Evolutionary conservation across 768 basidiomycete species (phyloP).

Genomic region (Agaricus blazei): DNA sequence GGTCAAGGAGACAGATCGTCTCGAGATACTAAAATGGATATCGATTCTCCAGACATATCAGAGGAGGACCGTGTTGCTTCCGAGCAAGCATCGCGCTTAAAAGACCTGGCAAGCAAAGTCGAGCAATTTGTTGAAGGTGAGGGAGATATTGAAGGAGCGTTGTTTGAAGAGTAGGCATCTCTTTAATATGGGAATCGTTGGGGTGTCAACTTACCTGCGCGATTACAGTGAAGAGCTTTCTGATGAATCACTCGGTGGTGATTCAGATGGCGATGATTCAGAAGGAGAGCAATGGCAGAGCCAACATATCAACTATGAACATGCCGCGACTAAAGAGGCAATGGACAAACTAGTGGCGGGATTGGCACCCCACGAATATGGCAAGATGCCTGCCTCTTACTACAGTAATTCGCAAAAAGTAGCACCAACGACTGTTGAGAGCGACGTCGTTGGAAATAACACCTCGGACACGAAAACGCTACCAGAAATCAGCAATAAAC

Average conservation of each 20-base stretch:
- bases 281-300: slow-evolving; percentile 25
- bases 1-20: slow-evolving; percentile 14
- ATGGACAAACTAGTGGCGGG: slow-evolving; percentile 82
- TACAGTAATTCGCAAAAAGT: slow-evolving; percentile 67
- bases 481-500: slow-evolving; percentile 27
- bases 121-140: slow-evolving; percentile 87
- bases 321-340: slow-evolving; percentile 21
- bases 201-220: neutral
- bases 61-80: slow-evolving; percentile 49
- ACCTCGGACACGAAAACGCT: slow-evolving; percentile 8
- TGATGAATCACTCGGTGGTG: slow-evolving; percentile 58
- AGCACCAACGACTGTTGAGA: slow-evolving; percentile 38
- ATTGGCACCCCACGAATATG: slow-evolving; percentile 81
- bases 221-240: slow-evolving; percentile 57
- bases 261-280: slow-evolving; percentile 26
- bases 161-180: slow-evolving; percentile 78
- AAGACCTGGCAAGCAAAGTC: slow-evolving; percentile 78
- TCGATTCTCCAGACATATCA: slow-evolving; percentile 29
- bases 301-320: neutral
- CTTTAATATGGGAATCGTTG: neutral
- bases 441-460: slow-evolving; percentile 32
- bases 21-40: slow-evolving; percentile 41
- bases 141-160: slow-evolving; percentile 85
- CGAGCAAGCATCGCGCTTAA: slow-evolving; percentile 65
- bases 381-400: slow-evolving; percentile 74